phyloP scores from a whole-genome alignment of 78 protist species.

The Dictyostelium intermedium region DNA sequence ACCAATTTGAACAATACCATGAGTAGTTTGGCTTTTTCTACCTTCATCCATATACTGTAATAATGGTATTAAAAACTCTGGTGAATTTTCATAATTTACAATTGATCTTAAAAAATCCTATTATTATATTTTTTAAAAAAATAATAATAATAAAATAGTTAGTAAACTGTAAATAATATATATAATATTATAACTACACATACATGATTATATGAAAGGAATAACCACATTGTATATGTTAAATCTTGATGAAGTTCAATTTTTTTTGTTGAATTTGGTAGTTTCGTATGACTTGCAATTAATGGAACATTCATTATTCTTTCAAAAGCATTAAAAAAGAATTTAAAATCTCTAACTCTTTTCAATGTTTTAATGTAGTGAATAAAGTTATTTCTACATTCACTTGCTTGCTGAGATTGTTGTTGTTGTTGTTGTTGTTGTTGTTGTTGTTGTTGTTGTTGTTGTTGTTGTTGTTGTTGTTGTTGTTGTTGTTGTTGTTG shows the following conservation, averaged over 20 bases:
- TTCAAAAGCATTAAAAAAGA: conserved; percentile 46
- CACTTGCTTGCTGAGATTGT: neutral
- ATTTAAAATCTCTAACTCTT: conserved; percentile 54
- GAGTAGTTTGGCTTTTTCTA: conserved; percentile 45
- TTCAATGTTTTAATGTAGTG: neutral
- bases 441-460: neutral
- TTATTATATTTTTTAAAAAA: neutral
- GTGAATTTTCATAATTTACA: conserved; percentile 28
- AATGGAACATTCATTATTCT: conserved; percentile 40
- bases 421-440: neutral
- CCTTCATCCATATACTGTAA: conserved; percentile 81
- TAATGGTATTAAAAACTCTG: conserved; percentile 49
- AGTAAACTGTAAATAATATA: neutral
- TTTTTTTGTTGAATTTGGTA: conserved; percentile 63
- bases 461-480: neutral
- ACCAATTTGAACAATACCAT: conserved; percentile 76
- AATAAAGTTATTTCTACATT: conserved; percentile 16
- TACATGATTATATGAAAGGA: conserved; percentile 50
- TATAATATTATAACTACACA: neutral
- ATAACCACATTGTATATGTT: conserved; percentile 56
- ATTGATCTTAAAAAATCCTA: conserved; percentile 50
- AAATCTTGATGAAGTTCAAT: conserved; percentile 71
- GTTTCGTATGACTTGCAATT: conserved; percentile 36
- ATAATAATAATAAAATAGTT: neutral
- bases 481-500: neutral